A percentile compares a stretch with the other conserved stretches of the same genome.
Evolutionary conservation across 805 yeast species (phyloP).

Genomic region (Saccharomyces eubayanus): DNA sequence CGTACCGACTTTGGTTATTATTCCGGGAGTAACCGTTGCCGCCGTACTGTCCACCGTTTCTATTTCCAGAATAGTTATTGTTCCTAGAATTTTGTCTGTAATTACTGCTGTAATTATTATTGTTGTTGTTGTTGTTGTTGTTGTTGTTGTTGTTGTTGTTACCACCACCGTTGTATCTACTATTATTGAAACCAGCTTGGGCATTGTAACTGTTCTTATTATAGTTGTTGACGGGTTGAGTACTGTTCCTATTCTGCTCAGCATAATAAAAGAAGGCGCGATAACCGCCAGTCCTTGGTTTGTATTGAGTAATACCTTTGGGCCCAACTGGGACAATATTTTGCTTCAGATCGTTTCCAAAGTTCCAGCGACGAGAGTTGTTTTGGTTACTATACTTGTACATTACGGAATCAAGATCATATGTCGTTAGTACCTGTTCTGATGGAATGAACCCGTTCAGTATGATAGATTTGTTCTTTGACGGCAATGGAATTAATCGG

Average conservation of each 20-base stretch:
- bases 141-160: not conserved
- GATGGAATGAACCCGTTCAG: slow-evolving; percentile 70
- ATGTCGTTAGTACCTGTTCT: slow-evolving; percentile 49
- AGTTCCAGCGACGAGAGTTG: slow-evolving; percentile 25
- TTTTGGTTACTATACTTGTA: slow-evolving; percentile 38
- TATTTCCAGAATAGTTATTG: slow-evolving; percentile 1
- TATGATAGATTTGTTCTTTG: slow-evolving; percentile 65
- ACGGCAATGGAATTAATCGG: slow-evolving; percentile 39
- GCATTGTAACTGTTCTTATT: not conserved
- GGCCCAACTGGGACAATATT: slow-evolving; percentile 42
- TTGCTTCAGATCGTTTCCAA: slow-evolving; percentile 31
- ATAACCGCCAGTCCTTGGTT: slow-evolving; percentile 45
- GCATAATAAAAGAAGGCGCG: slow-evolving; percentile 36
- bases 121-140: not conserved
- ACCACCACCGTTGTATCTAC: not conserved
- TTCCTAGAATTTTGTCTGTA: not conserved
- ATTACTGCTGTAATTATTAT: not conserved
- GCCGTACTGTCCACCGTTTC: not conserved
- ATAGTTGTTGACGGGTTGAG: not conserved
- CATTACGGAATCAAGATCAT: slow-evolving; percentile 56
- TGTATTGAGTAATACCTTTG: slow-evolving; percentile 37
- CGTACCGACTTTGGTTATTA: not conserved
- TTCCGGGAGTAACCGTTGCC: not conserved
- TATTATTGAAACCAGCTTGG: slow-evolving; percentile 11
- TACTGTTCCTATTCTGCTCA: slow-evolving; percentile 12